Conservation (phyloP, 306 rosid species). For the Phaseolus lunatus region DNA sequence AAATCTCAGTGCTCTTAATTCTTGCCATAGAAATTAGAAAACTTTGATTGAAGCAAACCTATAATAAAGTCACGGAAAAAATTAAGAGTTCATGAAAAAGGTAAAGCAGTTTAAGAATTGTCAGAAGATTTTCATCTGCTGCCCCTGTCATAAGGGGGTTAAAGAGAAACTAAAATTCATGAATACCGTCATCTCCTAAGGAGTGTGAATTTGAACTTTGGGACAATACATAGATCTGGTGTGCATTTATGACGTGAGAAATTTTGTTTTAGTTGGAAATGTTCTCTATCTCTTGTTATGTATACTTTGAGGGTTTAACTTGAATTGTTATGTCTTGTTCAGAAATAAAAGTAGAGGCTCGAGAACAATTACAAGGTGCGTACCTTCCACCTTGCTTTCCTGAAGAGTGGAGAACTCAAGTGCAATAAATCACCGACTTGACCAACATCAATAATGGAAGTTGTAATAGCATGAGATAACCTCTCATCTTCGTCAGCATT, state of each 20-base stretch:
- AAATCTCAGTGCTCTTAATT: conserved; percentile 39
- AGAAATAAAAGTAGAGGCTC: background rate
- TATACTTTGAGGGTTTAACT: conserved; percentile 3
- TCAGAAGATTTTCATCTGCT: conserved; percentile 23
- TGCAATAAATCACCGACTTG: conserved; percentile 47
- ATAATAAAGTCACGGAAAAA: conserved; percentile 26
- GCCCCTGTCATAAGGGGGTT: conserved; percentile 23
- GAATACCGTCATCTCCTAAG: background rate
- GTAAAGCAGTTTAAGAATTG: conserved; percentile 20
- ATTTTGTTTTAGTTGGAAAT: conserved; percentile 16
- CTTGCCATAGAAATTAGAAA: conserved; percentile 49
- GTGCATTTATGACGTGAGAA: background rate
- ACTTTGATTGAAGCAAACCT: conserved; percentile 52
- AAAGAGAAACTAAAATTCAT: conserved; percentile 21
- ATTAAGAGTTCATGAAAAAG: conserved; percentile 24
- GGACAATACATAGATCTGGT: background rate
- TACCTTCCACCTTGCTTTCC: conserved; percentile 64
- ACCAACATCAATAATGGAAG: conserved; percentile 51
- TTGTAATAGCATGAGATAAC: conserved; percentile 50
- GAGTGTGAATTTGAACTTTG: background rate
- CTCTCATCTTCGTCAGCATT: conserved; percentile 58
- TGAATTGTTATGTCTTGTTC: background rate
- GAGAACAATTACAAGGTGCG: conserved; percentile 21
- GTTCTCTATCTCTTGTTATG: conserved; percentile 29
- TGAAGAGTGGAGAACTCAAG: conserved; percentile 45